Base-by-base conservation (phyloP, 441 rosid species). In the Macaranga tanarius region DNA sequence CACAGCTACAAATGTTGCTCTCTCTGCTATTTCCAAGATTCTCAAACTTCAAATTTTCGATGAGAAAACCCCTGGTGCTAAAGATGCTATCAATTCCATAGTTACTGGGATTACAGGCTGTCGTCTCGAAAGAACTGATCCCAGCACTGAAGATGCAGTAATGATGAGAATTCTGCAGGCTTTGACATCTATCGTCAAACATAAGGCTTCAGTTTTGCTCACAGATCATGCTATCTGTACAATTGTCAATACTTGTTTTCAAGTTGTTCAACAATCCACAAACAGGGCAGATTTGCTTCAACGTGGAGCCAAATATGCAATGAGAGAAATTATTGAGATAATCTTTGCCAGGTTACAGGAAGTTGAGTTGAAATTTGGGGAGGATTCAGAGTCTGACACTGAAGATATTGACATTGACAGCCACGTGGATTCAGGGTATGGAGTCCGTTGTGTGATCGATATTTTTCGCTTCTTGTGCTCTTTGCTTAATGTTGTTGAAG, bases 91-190 rank as follows among this genome's bases (percentile, higher is more conserved):
- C 62, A 89, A 84, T 48, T 73, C 84, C 0, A 75, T 87, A 0
- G 94, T 92, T 8, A 76, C 79, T 0, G 96, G 92, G 34, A 85
- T 91, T 40, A 87, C 96, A 4, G 85, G 89, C 60, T 92, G 97
- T 68, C 90, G 89, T 26, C 75, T 92, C 7, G 99, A 92, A 76
- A 86, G 85, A 74, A 90, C 95, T 0, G 88, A 92, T 66, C 74
- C 76, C 0, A 70, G 62, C 2, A 85, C 88, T 0, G 97, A 94
- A 76, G 97, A 89, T 31, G 93, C 90, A 0, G 90, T 91, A 19
- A 87, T 87, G 90, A 90, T 90, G 94, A 83, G 88, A 85, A 87
- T 92, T 70, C 83, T 94, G 13, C 95, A 86, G 82, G 93, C 91
- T 73, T 71, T 92, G 45, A 76, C 78, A 0, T 85, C 74, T 47